phyloP scores from a whole-genome alignment of 768 basidiomycete species.

The Royoungia palumana region DNA sequence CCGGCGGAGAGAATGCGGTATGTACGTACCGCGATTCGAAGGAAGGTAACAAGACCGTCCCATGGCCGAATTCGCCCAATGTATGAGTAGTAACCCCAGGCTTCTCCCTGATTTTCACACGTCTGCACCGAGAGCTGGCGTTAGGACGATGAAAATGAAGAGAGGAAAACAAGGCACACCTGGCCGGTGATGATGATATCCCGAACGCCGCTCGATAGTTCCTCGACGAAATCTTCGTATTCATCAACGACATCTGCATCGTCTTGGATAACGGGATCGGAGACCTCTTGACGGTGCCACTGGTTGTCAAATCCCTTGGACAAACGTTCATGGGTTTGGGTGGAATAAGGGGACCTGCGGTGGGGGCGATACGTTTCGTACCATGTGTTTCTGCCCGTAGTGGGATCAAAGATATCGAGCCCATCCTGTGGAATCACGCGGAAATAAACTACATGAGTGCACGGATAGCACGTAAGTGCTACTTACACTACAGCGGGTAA shows the following conservation, averaged over 20 bases:
- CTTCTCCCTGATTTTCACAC: slow-evolving; percentile 40
- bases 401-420: slow-evolving; percentile 41
- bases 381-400: slow-evolving; percentile 35
- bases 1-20: slow-evolving; percentile 3
- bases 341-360: slow-evolving; percentile 36
- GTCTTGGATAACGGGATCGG: slow-evolving; percentile 13
- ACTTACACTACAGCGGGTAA: slow-evolving; percentile 36
- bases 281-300: slow-evolving; percentile 25
- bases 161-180: slow-evolving; percentile 27
- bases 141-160: neutral
- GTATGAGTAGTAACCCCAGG: slow-evolving; percentile 48
- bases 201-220: slow-evolving; percentile 40
- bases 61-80: slow-evolving; percentile 49
- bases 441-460: slow-evolving; percentile 9
- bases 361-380: slow-evolving; percentile 47
- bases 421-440: slow-evolving; percentile 33
- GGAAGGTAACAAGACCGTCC: slow-evolving; percentile 48
- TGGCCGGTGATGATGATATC: slow-evolving; percentile 54
- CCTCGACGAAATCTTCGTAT: slow-evolving; percentile 38
- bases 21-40: slow-evolving; percentile 45
- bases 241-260: slow-evolving; percentile 34
- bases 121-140: slow-evolving; percentile 31
- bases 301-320: slow-evolving; percentile 11
- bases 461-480: neutral
- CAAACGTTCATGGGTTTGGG: slow-evolving; percentile 31